Percentiles rank a stretch among this genome's conserved stretches.
phyloP scores from a whole-genome alignment of 2,329 filamentous ascomycete genomes.

The Penicillium sp. region DNA sequence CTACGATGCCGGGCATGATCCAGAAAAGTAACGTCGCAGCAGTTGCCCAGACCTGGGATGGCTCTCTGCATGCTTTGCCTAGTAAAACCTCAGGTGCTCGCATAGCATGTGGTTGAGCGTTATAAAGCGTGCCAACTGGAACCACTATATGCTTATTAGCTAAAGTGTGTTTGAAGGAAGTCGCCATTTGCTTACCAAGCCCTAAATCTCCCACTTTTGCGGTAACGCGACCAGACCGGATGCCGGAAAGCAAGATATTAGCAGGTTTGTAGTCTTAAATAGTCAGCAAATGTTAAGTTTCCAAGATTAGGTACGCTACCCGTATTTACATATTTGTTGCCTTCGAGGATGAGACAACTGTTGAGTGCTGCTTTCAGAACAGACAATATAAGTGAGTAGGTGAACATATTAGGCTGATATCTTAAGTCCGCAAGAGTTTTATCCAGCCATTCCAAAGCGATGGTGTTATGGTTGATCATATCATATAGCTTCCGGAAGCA shows the following conservation, averaged over 20 bases:
- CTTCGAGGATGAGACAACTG: not conserved
- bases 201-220: not conserved
- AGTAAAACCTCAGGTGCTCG: not conserved
- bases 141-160: not conserved
- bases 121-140: not conserved
- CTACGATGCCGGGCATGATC: not conserved
- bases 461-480: not conserved
- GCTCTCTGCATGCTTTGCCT: not conserved
- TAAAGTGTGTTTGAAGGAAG: not conserved
- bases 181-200: not conserved
- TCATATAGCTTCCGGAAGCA: slow-evolving; percentile 1
- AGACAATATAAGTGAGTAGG: not conserved
- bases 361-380: not conserved
- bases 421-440: not conserved
- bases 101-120: slow-evolving; percentile 1
- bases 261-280: not conserved
- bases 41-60: not conserved
- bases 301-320: not conserved
- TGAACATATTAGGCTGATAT: not conserved
- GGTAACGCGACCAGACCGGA: not conserved
- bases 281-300: not conserved
- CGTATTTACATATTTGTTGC: not conserved
- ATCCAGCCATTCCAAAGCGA: not conserved
- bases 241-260: not conserved
- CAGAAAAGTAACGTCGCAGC: not conserved